Evolutionary conservation across 2,329 filamentous ascomycete species (phyloP), one percentile per base, ranked within the genome.

Genomic region (Penicillium brasilianum): DNA sequence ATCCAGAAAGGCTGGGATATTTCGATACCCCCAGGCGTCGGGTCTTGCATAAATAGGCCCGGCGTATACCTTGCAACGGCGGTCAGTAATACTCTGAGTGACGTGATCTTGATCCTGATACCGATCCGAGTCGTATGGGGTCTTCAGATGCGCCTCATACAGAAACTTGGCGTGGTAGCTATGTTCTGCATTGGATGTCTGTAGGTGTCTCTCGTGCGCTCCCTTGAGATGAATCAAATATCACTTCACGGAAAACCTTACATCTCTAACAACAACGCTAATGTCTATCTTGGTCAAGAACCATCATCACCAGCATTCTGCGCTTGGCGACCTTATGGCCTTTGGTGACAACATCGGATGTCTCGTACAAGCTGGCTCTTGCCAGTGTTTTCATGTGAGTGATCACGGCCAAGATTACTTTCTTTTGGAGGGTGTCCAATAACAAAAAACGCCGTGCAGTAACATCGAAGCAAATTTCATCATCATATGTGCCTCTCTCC

Each of bases 241-340:
- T 7, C 36, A 2, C 36, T 37, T 37, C n/a, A 14, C 36, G 36
- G 36, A 14, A 37, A 6, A 6, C 7, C 36, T 16, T n/a, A 7
- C 36, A 37, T 16, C 36, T 16, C 14, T 37, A 16, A 16, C 25
- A 28, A n/a, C 36, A 30, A 51, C 11, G 14, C 48, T 34, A 11
- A 51, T 18, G 6, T 51, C 36, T 3, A 49, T n/a, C 7, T 3
- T 20, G 18, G 11, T n/a, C 4, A 53, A 50, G 69, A 37, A 70
- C 68, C 2, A 67, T 65, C 9, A 54, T 69, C 8, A 69, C 63
- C 2, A 71, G 67, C 13, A 66, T 71, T 22, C 44, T 70, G 10
- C 66, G 69, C 4, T 49, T 71, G 22, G 69, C 62, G n/a, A 71
- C 69, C 3, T 28, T 71, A 30, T 62, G 60, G 59, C 67, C 68